A percentile compares a stretch with the other conserved stretches of the same genome.
phyloP scores from a whole-genome alignment of 495 filamentous ascomycete genomes.

The Pyronema omphalodes region DNA sequence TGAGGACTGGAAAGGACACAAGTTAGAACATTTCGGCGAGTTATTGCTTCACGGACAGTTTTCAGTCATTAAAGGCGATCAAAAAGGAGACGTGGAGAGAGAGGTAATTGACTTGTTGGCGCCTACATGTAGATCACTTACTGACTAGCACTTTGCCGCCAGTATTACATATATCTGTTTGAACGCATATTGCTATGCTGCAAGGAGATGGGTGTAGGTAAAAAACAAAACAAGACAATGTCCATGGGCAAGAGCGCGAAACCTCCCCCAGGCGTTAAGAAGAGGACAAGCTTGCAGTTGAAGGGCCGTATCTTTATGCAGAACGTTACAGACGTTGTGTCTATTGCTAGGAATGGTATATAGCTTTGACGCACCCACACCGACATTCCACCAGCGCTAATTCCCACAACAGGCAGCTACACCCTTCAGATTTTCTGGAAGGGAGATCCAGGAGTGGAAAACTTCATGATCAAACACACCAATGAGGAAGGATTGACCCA shows the following conservation, averaged over 20 bases:
- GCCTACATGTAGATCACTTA: constrained; percentile 1
- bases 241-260: constrained; percentile 41
- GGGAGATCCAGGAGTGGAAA: constrained; percentile 87
- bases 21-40: constrained; percentile 75
- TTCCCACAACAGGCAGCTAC: constrained; percentile 46
- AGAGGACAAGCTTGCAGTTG: constrained; percentile 66
- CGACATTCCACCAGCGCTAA: constrained; percentile 15
- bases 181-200: constrained; percentile 90
- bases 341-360: constrained; percentile 63
- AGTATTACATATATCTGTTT: constrained; percentile 98
- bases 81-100: constrained; percentile 58
- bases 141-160: constrained; percentile 5
- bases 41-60: constrained; percentile 83
- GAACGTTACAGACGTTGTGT: constrained; percentile 87
- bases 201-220: constrained; percentile 81
- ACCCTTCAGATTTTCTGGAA: constrained; percentile 98
- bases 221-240: constrained; percentile 50
- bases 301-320: constrained; percentile 99
- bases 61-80: constrained; percentile 73
- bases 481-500: constrained; percentile 85
- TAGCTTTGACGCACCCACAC: neutral
- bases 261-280: constrained; percentile 49
- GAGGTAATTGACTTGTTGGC: constrained; percentile 37
- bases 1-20: constrained; percentile 93
- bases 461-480: constrained; percentile 79